Evolutionary conservation across 2,329 filamentous ascomycete species (phyloP).

Genomic region (Didymella pinodella): DNA sequence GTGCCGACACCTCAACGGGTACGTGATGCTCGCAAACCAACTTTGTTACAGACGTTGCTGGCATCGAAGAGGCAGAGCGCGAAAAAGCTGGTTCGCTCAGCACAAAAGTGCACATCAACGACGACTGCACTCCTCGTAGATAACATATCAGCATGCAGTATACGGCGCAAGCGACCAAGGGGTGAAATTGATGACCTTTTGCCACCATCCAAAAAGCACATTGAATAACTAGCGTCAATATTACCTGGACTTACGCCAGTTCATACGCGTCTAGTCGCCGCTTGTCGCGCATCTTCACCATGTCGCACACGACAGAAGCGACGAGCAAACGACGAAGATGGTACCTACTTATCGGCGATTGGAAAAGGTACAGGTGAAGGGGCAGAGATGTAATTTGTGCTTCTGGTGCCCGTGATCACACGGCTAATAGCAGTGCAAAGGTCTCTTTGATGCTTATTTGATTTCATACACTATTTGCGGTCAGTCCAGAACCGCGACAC

Average conservation of each 20-base stretch:
- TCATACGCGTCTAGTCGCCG: not conserved
- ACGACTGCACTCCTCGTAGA: not conserved
- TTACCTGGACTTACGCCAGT: not conserved
- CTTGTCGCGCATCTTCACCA: slow-evolving; percentile 4
- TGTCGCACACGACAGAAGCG: slow-evolving; percentile 4
- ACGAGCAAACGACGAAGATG: not conserved
- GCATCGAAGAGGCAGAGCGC: not conserved
- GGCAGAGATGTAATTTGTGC: not conserved
- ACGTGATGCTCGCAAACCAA: not conserved
- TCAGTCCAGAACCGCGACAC: not conserved
- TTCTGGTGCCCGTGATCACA: not conserved
- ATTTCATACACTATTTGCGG: not conserved
- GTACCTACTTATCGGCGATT: not conserved
- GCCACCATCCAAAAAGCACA: not conserved
- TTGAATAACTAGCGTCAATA: not conserved
- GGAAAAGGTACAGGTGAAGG: not conserved
- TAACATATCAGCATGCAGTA: not conserved
- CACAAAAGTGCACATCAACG: not conserved
- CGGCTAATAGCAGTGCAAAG: not conserved
- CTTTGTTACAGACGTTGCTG: not conserved
- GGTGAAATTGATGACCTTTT: not conserved
- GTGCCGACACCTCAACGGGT: slow-evolving; percentile 24
- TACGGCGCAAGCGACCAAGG: slow-evolving; percentile 8
- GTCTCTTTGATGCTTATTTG: not conserved
- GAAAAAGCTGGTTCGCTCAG: not conserved